Conservation (phyloP, 225 moss, liverwort and hornwort genomes). For the Marchantia polymorpha region DNA sequence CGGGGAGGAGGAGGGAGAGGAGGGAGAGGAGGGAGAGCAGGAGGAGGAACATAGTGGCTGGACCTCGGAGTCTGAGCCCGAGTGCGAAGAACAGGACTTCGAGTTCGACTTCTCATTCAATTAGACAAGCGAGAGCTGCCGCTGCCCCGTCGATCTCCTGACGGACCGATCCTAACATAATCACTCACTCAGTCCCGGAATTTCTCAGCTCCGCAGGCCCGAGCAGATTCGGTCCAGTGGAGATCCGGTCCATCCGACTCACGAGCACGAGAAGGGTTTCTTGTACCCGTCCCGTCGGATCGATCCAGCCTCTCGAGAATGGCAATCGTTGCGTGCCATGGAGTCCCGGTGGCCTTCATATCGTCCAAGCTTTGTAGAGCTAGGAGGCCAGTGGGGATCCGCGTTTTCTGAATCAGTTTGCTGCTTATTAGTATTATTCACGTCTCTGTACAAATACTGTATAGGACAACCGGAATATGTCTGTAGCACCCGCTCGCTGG, state of each 20-base stretch:
- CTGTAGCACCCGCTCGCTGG: background rate
- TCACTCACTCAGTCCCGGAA: background rate
- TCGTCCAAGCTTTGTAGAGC: background rate
- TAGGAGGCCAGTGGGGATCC: background rate
- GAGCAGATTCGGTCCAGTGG: background rate
- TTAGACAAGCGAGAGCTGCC: background rate
- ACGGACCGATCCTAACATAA: background rate
- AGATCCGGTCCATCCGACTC: background rate
- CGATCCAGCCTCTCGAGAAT: background rate
- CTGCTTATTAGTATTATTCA: background rate
- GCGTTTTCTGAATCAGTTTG: background rate
- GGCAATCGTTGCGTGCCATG: background rate
- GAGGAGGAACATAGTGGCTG: constrained; percentile 1
- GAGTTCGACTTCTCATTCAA: background rate
- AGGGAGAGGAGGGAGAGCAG: background rate
- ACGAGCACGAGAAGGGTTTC: background rate
- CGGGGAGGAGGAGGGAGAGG: background rate
- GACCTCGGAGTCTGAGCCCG: constrained; percentile 1
- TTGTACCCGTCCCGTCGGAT: background rate
- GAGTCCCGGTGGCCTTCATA: background rate
- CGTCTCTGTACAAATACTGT: background rate
- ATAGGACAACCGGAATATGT: background rate
- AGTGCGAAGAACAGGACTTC: background rate
- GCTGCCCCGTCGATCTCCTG: background rate
- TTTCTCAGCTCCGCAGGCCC: background rate